Conservation (phyloP, 2,329 filamentous ascomycete species). For the Clonostachys sp. region DNA sequence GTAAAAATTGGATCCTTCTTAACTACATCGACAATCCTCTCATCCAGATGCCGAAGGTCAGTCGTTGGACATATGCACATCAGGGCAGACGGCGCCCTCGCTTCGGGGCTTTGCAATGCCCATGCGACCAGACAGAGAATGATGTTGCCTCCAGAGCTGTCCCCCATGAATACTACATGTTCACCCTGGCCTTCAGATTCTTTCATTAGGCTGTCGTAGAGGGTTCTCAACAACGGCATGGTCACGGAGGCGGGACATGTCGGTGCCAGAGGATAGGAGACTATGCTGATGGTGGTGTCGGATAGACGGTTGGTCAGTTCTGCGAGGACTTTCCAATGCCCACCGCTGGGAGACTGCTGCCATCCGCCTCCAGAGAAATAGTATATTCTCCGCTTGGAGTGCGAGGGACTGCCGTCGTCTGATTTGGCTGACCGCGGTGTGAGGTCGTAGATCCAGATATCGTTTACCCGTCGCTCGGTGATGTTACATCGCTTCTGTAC, state of each 20-base stretch:
- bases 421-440: constrained; percentile 8
- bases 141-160: constrained; percentile 52
- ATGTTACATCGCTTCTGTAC: neutral
- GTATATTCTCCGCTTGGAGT: constrained; percentile 25
- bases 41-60: constrained; percentile 14
- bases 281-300: constrained; percentile 33
- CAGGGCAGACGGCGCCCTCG: constrained; percentile 24
- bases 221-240: constrained; percentile 38
- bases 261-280: constrained; percentile 51
- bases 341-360: constrained; percentile 39
- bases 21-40: constrained; percentile 8
- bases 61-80: constrained; percentile 39
- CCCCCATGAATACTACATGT: constrained; percentile 43
- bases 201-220: constrained; percentile 34
- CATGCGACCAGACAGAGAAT: constrained; percentile 28
- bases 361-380: constrained; percentile 55
- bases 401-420: neutral
- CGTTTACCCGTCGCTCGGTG: constrained; percentile 8
- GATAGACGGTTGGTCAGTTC: constrained; percentile 35
- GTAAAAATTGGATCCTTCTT: constrained; percentile 16
- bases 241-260: constrained; percentile 40
- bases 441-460: constrained; percentile 17
- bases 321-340: constrained; percentile 47
- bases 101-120: constrained; percentile 19
- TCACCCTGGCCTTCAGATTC: constrained; percentile 29